These are phyloP conservation scores for Neurospora hispaniola DNA, from an alignment of 495 filamentous ascomycete species.

Conservation along the genomic window DNA sequence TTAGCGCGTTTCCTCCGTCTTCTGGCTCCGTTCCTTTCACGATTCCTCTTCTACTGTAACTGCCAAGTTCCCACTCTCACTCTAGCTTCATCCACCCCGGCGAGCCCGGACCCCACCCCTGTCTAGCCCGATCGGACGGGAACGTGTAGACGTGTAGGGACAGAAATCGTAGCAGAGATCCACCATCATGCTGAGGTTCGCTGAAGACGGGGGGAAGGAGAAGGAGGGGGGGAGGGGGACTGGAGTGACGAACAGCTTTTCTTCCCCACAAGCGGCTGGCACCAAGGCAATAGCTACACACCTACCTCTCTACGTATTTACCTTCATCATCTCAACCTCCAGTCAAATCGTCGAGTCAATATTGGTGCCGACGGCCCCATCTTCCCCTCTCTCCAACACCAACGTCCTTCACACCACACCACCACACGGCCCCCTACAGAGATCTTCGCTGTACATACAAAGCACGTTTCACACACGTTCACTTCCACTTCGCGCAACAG, in stretches of 20 bases:
- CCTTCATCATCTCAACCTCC: neutral
- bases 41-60: neutral
- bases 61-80: neutral
- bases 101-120: constrained; percentile 3
- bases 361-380: constrained; percentile 22
- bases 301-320: neutral
- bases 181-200: constrained; percentile 1
- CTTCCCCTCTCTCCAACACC: constrained; percentile 11
- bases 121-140: constrained; percentile 10
- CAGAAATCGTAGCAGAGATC: neutral
- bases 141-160: no score
- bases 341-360: neutral
- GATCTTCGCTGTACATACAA: neutral
- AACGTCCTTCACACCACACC: constrained; percentile 1
- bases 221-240: no score
- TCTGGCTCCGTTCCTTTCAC: neutral
- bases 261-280: constrained; percentile 12
- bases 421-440: constrained; percentile 1
- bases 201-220: constrained; percentile 1
- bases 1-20: neutral
- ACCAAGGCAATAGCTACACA: neutral
- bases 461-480: neutral
- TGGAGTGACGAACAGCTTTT: neutral
- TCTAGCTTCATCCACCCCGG: neutral
- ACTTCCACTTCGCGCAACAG: neutral